Percentiles rank a stretch among this genome's conserved stretches.
Evolutionary conservation across 192 early-diverging fungal species (phyloP).

Genomic region (Podila horticola): DNA sequence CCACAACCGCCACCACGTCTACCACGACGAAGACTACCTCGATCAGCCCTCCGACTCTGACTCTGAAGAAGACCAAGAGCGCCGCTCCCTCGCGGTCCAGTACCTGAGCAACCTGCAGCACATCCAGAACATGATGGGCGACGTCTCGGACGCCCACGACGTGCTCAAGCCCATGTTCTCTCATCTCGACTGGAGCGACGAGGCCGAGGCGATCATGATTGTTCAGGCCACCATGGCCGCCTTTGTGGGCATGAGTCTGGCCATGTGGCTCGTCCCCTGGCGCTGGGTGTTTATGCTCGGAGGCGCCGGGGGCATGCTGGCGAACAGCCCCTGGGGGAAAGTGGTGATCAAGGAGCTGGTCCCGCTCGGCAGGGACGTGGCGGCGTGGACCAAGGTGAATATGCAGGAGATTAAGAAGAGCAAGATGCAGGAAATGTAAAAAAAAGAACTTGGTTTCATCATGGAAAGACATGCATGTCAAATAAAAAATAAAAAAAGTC

Average conservation of each 20-base stretch:
- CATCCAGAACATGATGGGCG: constrained; percentile 84
- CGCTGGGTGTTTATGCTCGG: constrained; percentile 56
- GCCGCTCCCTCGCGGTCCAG: constrained; percentile 58
- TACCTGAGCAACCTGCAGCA: constrained; percentile 77
- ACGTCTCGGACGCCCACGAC: constrained; percentile 62
- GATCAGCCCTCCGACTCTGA: constrained; percentile 22
- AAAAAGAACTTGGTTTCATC: too few relatives aligned
- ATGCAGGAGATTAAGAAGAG: constrained; percentile 22
- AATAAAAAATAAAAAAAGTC: too few relatives aligned
- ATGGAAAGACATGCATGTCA: too few relatives aligned
- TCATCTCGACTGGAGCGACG: constrained; percentile 65
- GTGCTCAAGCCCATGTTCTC: constrained; percentile 44
- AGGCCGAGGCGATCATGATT: constrained; percentile 54
- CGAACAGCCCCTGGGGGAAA: constrained; percentile 68
- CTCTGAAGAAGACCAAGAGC: constrained; percentile 7
- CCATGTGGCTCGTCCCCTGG: constrained; percentile 62
- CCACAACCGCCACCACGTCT: constrained; percentile 33
- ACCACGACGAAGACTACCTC: constrained; percentile 46
- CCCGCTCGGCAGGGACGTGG: constrained; percentile 24
- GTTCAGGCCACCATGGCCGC: constrained; percentile 51
- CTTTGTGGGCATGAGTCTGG: constrained; percentile 39
- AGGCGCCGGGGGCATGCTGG: constrained; percentile 68
- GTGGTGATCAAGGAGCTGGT: constrained; percentile 29
- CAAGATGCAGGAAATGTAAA: constrained; percentile 3
- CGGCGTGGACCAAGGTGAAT: constrained; percentile 26